Conservation (phyloP, 352 stramenopile genomes). For the Phytopythium chamaehyphon region DNA sequence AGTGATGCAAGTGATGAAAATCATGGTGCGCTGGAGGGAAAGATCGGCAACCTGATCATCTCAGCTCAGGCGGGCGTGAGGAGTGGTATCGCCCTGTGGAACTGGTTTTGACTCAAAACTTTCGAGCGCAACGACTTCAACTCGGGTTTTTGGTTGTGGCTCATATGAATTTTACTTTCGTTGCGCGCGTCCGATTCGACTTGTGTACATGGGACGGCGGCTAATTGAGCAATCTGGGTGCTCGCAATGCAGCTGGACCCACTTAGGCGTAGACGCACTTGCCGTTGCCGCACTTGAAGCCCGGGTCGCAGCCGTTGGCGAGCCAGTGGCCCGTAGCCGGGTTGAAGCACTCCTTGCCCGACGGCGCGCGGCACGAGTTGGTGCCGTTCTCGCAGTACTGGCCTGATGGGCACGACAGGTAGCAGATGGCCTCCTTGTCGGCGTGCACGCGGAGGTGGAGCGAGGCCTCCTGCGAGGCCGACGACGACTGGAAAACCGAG, state of each 20-base stretch:
- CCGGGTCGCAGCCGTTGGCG: constrained; percentile 16
- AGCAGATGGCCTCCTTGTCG: constrained; percentile 11
- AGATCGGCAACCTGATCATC: no score
- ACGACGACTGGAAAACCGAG: constrained; percentile 15
- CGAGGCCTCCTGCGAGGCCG: constrained; percentile 16
- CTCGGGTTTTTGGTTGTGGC: no score
- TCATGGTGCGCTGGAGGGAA: no score
- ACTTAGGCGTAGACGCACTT: constrained; percentile 22
- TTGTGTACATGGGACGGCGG: no score
- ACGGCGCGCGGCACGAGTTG: constrained; percentile 16
- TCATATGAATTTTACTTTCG: no score
- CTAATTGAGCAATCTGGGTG: not conserved
- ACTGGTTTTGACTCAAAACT: no score
- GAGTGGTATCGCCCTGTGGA: no score
- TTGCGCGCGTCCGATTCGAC: no score
- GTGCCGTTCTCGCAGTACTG: constrained; percentile 33
- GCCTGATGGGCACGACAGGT: constrained; percentile 14
- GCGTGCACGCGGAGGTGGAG: constrained; percentile 17
- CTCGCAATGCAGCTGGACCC: not conserved
- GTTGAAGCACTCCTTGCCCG: constrained; percentile 27
- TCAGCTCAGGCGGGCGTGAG: no score
- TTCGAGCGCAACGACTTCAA: no score
- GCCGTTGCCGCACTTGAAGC: constrained; percentile 21
- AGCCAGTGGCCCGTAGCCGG: constrained; percentile 16
- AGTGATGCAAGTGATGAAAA: no score